phyloP scores from a whole-genome alignment of 495 filamentous ascomycete species.

The Penicillium silybi region DNA sequence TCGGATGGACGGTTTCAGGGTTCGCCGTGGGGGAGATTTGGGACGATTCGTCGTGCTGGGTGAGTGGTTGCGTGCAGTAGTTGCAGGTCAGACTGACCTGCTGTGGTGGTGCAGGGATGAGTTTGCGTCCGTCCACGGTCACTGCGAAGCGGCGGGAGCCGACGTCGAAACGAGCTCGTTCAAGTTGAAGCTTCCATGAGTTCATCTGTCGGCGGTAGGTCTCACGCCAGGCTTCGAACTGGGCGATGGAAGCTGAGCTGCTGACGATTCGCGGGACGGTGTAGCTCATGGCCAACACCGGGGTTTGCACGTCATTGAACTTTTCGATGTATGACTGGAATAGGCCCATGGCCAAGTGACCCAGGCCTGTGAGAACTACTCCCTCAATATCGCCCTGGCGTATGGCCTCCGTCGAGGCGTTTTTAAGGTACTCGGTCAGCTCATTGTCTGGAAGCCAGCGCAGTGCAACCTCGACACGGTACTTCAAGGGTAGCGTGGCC shows the following conservation, averaged over 20 bases:
- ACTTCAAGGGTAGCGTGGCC: slow-evolving; percentile 73
- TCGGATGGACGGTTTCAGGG: slow-evolving; percentile 35
- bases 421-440: slow-evolving; percentile 66
- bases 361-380: slow-evolving; percentile 79
- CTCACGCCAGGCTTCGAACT: slow-evolving; percentile 75
- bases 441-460: slow-evolving; percentile 77
- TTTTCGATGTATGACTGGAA: slow-evolving; percentile 85
- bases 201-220: slow-evolving; percentile 82
- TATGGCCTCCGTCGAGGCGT: slow-evolving; percentile 59
- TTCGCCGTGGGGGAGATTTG: slow-evolving; percentile 30
- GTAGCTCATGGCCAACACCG: slow-evolving; percentile 77
- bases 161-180: slow-evolving; percentile 59
- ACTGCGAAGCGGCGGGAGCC: slow-evolving; percentile 58
- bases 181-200: slow-evolving; percentile 60
- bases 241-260: slow-evolving; percentile 48
- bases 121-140: slow-evolving; percentile 57
- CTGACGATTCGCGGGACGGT: slow-evolving; percentile 78
- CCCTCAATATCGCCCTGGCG: slow-evolving; percentile 81
- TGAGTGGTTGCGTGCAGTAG: slow-evolving; percentile 64
- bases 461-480: slow-evolving; percentile 82
- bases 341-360: slow-evolving; percentile 72
- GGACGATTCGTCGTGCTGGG: slow-evolving; percentile 40
- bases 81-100: slow-evolving; percentile 82
- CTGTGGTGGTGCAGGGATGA: slow-evolving; percentile 60
- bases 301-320: slow-evolving; percentile 84